Base-by-base conservation (phyloP, 768 basidiomycete species). In the Trametes gibbosa region DNA sequence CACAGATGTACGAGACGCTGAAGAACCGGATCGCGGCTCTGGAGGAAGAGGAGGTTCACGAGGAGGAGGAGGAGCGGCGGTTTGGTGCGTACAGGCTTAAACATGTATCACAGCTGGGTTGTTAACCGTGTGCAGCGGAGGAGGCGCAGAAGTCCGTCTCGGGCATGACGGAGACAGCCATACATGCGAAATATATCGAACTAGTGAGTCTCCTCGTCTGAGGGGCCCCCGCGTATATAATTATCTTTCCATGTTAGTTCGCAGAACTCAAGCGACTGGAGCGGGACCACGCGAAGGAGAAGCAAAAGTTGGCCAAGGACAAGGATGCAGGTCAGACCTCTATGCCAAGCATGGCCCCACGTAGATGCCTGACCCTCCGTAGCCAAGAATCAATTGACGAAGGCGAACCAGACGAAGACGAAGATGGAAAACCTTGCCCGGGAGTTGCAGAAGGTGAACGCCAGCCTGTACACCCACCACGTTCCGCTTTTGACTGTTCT, bases 401-500 rank as follows among this genome's bases (percentile, higher is more conserved):
- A 95, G 72, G 86, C 90, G 34, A 93, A 92, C 66, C 89, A 92
- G 75, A 88, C 89, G 32, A 92, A 92, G 77, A 83, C 85, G 34
- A 93, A 89, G 76, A 91, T 94, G 81, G 92, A 95, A 75, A 92
- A 89, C 68, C 79, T 95, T 34, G 92, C 91, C 49, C 83, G 92
- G 53, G 92, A 94, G 74, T 73, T 95, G 61, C 91, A 93, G 76
- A 95, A 94, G 82, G 92, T 92, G 62, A 64, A 61, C 47, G 12
- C 35, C 34, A 50, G n/a, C 50, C 32, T 17, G 37, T 48, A 27
- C 34, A 54, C 23, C n/a, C 29, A 37, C 43, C 53, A 6, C 41
- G 50, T 42, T 32, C 58, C 57, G 45, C 55, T 58, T 59, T 69
- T 61, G 68, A 64, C 57, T 19, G 42, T 42, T 19, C 46, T 52